These are phyloP conservation scores for Fusarium zealandicum DNA, from an alignment of 2,329 filamentous ascomycete genomes.

Conservation along the genomic window DNA sequence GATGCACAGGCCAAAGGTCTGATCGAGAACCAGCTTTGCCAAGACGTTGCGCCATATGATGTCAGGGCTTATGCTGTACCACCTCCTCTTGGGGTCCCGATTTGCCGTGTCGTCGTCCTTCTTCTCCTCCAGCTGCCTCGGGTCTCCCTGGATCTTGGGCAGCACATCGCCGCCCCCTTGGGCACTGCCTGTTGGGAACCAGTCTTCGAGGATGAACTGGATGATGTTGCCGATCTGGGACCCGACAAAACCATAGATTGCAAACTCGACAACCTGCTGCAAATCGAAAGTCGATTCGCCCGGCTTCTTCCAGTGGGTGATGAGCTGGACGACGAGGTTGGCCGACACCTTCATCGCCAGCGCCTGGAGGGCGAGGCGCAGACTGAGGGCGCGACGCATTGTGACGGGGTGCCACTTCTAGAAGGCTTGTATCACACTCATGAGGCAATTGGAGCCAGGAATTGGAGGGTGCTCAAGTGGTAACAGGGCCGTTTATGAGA, in stretches of 20 bases:
- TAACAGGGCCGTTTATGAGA: conserved; percentile 4
- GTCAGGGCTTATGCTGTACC: conserved; percentile 35
- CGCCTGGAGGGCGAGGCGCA: conserved; percentile 42
- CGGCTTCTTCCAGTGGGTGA: conserved; percentile 32
- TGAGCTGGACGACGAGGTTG: conserved; percentile 43
- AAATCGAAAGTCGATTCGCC: conserved; percentile 38
- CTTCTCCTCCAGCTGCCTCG: conserved; percentile 31
- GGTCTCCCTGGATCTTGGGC: conserved; percentile 30
- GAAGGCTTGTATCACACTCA: conserved; percentile 15
- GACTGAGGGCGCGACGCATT: conserved; percentile 41
- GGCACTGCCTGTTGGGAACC: conserved; percentile 43
- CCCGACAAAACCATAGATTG: conserved; percentile 46
- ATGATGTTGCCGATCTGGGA: conserved; percentile 48
- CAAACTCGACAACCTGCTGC: conserved; percentile 48
- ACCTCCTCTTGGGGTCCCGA: conserved; percentile 9
- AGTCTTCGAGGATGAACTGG: conserved; percentile 47
- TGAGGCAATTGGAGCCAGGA: not conserved
- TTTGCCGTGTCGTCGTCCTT: conserved; percentile 31
- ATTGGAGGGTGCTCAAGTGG: not conserved
- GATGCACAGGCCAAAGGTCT: conserved; percentile 47
- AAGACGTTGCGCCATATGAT: conserved; percentile 47
- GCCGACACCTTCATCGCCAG: conserved; percentile 44
- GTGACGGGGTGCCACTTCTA: conserved; percentile 5
- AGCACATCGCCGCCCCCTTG: conserved; percentile 31
- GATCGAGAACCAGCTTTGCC: conserved; percentile 47